phyloP scores from a whole-genome alignment of 495 filamentous ascomycete species.

The Chlorociboria aeruginascens region DNA sequence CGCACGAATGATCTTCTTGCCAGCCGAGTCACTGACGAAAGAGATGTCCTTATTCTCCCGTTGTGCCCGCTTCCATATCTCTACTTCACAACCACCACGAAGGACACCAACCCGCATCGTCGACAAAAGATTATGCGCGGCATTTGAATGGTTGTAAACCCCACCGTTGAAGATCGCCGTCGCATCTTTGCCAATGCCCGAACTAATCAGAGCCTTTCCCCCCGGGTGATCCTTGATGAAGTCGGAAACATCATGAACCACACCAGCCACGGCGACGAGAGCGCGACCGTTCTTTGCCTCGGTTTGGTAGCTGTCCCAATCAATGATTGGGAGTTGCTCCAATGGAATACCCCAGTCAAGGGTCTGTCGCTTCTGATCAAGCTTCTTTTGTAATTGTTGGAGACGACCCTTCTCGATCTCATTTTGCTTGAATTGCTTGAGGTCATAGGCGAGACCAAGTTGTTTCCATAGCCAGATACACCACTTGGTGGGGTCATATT shows the following conservation, averaged over 20 bases:
- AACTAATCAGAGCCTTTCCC: conserved; percentile 89
- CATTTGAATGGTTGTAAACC: conserved; percentile 96
- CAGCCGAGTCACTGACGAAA: conserved; percentile 67
- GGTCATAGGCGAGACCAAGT: conserved; percentile 82
- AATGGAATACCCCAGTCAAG: conserved; percentile 95
- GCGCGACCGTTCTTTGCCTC: conserved; percentile 81
- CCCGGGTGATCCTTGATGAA: conserved; percentile 98
- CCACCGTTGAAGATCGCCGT: conserved; percentile 99
- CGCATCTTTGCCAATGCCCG: conserved; percentile 91
- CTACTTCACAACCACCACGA: conserved; percentile 90
- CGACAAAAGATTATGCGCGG: conserved; percentile 90
- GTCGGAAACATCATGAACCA: conserved; percentile 87
- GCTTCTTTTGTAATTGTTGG: conserved; percentile 97
- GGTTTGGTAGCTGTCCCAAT: conserved; percentile 90
- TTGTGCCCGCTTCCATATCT: conserved; percentile 97
- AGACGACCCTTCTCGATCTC: conserved; percentile 98
- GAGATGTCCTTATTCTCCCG: conserved; percentile 78
- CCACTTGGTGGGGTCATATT: conserved; percentile 99
- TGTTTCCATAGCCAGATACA: conserved; percentile 90
- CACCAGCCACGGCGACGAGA: conserved; percentile 81
- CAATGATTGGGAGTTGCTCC: conserved; percentile 87
- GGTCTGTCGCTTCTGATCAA: conserved; percentile 85
- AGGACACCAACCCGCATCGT: conserved; percentile 97
- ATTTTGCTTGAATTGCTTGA: conserved; percentile 96
- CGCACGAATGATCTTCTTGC: conserved; percentile 77